Evolutionary conservation across 768 basidiomycete species (phyloP), one percentile per base, ranked within the genome.

Genomic region (Tremella yokohamensis): DNA sequence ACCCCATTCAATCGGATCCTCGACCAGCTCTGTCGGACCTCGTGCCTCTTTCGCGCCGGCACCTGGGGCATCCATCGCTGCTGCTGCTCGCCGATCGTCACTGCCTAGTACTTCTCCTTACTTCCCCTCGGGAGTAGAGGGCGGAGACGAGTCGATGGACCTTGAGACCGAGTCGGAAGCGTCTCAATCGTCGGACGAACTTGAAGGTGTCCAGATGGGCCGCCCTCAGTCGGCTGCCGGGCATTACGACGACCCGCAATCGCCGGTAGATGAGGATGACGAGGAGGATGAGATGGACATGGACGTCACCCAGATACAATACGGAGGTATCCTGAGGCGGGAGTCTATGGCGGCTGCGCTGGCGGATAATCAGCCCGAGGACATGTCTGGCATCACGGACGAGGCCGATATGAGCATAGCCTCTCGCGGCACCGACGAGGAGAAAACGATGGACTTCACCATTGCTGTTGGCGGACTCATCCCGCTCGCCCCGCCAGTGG

Each of bases 391-490:
- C 42, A 16, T 45, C 15, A 45, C 42, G n/a, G 51, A 39, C 1
- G 63, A 63, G 22, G 53, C 42, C 2, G 63, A 66, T 8, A 44
- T 49, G 19, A 40, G 54, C 37, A 61, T 57, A 8, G 49, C 59
- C n/a, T 49, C 22, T 12, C 54, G 38, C 13, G 54, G 50, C 18
- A 58, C 47, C 9, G 67, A 67, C 40, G 69, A 68, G 18, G 63
- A 61, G 15, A 63, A 65, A 45, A 77, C 76, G 1, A 75, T 78
- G 69, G 77, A 78, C 52, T 78, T 78, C 57, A 78, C 77, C 4
- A 68, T 77, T 19, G 72, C 74, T 8, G 62, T 75, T 15, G 77
- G 76, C 11, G 75, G 76, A 7, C 48, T 73, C 22, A 61, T 78
- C 24, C 76, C 76, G 6, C 56, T 57, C 40, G 50, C 66, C 8